A percentile compares a stretch with the other conserved stretches of the same genome.
Evolutionary conservation across 768 basidiomycete genomes (phyloP).

Genomic region (Leucocoprinus leucothites): DNA sequence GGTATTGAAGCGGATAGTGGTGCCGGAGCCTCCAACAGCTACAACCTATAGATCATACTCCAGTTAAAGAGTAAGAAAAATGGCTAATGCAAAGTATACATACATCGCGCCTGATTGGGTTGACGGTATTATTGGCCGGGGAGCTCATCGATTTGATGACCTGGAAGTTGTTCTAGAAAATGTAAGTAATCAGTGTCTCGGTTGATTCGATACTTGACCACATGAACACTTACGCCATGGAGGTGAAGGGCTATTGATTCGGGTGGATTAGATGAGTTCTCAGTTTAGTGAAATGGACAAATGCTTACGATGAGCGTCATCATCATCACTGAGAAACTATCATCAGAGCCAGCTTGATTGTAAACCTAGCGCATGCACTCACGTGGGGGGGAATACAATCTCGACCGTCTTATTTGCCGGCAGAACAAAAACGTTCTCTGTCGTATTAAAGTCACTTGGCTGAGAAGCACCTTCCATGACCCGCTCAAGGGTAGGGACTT

Average conservation of each 20-base stretch:
- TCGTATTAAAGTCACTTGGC: slow-evolving; percentile 19
- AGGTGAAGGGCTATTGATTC: slow-evolving; percentile 10
- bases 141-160: slow-evolving; percentile 27
- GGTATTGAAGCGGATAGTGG: slow-evolving; percentile 20
- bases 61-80: neutral
- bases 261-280: no score
- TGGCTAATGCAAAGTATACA: slow-evolving; percentile 20
- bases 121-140: slow-evolving; percentile 37
- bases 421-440: slow-evolving; percentile 25
- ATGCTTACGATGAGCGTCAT: slow-evolving; percentile 9
- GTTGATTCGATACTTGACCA: no score
- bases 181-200: neutral
- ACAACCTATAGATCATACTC: neutral
- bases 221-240: slow-evolving; percentile 13
- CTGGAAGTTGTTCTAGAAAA: slow-evolving; percentile 2
- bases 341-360: neutral
- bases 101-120: slow-evolving; percentile 59
- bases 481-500: slow-evolving; percentile 22
- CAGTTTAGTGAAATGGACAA: no score
- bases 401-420: slow-evolving; percentile 23
- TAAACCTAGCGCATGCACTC: no score
- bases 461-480: slow-evolving; percentile 22
- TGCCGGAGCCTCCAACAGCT: slow-evolving; percentile 17
- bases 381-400: slow-evolving; percentile 22
- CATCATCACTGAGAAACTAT: slow-evolving; percentile 13